Evolutionary conservation across 2,329 filamentous ascomycete genomes (phyloP).

Genomic region (Oidium heveae): DNA sequence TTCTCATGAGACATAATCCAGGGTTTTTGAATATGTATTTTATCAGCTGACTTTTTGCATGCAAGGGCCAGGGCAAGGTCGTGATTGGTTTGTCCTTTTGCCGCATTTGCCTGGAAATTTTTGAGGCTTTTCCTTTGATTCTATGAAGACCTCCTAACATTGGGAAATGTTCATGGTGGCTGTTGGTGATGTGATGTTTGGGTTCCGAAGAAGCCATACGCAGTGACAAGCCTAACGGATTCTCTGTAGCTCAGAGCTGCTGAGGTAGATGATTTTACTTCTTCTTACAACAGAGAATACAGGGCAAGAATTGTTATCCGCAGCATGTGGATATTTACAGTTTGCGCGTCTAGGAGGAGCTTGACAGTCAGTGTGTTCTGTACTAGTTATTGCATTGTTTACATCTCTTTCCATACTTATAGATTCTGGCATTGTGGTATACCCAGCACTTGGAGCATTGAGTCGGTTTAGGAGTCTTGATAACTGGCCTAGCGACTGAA

Average conservation of each 20-base stretch:
- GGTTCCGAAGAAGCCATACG: too few species aligned
- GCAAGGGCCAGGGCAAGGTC: neutral
- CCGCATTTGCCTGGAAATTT: neutral
- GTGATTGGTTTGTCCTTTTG: neutral
- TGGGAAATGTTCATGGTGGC: neutral
- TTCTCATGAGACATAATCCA: neutral
- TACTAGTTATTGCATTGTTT: neutral
- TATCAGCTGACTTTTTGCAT: neutral
- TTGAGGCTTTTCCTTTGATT: neutral
- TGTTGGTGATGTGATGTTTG: too few species aligned
- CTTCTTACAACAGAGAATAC: neutral
- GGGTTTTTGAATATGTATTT: neutral
- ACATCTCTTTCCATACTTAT: neutral
- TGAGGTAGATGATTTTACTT: neutral
- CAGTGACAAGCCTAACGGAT: too few species aligned
- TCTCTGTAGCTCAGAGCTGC: too few species aligned
- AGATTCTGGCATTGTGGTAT: neutral
- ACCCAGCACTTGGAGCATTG: neutral
- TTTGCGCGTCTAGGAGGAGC: neutral
- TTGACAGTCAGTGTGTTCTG: neutral
- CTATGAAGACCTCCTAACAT: neutral
- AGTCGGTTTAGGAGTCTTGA: neutral
- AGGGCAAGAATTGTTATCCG: neutral
- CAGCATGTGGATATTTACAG: neutral
- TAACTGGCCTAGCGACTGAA: neutral